Base-by-base conservation (phyloP, 495 filamentous ascomycete genomes). In the Podospora tetraspora region DNA sequence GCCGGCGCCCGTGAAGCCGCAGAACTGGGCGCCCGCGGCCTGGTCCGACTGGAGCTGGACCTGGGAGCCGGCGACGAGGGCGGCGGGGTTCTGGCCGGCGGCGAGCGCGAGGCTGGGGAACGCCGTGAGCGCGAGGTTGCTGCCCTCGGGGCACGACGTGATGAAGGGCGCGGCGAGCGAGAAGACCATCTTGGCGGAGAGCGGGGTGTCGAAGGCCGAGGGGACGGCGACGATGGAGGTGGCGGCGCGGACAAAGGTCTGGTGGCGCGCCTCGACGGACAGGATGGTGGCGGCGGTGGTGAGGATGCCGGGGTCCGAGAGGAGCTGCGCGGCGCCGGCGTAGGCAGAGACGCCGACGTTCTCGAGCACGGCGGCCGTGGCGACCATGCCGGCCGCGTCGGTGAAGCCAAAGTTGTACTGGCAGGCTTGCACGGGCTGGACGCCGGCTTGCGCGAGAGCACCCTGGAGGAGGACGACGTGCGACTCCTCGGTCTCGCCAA, bases 81-180 rank as follows among this genome's bases (percentile, higher is more conserved):
- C 78, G 10, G 72, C 69, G 24, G 83, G 81, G 37, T 76, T 69
- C 43, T 77, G 78, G 34, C 84, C 79, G 59, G 76, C 77, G 57
- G 81, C 77, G 72, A 88, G 80, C 60, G 80, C 75, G 56, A 89
- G 81, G 19, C 84, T 75, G 3, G 87, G 85, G 83, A 88, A 87
- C 21, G 86, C 77, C 8, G 75, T 80, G 37, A 89, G 76, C 69
- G 82, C 79, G n/a, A 89, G 79, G 74, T 84, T 83, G 71, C 80
- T 82, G 63, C 84, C 86, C 19, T 75, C 75, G 9, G 87, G 87
- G 80, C 87, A 90, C 57, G 80, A 82, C 60, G 71, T 66, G 77
- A 90, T 89, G 81, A 90, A 90, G 34, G 82, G 80, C n/a, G 86
- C 83, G 65, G 87, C 87, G 62, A 89, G 80, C 16, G 87, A 88